Base-by-base conservation (phyloP, 1,284 basidiomycete species). In the Apiotrichum sp. region DNA sequence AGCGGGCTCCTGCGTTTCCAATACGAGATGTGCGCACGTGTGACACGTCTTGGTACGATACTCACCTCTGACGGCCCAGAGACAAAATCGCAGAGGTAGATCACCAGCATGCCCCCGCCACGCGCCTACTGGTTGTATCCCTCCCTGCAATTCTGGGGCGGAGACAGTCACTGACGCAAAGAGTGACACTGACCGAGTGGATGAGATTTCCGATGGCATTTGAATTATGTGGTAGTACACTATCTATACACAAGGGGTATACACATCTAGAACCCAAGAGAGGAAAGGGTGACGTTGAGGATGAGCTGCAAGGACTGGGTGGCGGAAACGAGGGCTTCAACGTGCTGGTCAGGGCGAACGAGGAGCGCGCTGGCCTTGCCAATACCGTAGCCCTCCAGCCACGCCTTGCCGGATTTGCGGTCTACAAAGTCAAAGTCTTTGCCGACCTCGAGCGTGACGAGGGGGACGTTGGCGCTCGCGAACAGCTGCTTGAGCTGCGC, bases 271-370 rank as follows among this genome's bases (percentile, higher is more conserved):
- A 50, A 6, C 4, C 49, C 49, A 11, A 50, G 49, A 34, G 49
- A 50, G 40, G 41, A 50, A 10, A 53, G 45, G 39, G 46, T 31
- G 52, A 38, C 32, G 35, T 47, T 46, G 9, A 52, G 29, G 32
- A 41, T 10, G 6, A 39, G 13, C 42, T 52, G 50, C 9, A 31
- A 36, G 4, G 41, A 29, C 46, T 47, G 52, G 1, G 29, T 16
- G 4, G 39, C 31, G 31, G 39, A 13, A 31, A 52, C 31, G 31
- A 60, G 47, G 32, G 45, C 52, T 46, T 53, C 54, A 36, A 65
- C 34, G 50, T 65, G 63, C 61, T 65, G 63, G 50, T 65, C 63
- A 2, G 63, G 63, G 1, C 63, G 51, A 14, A 62, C 53, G 9
- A 65, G 53, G 3, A 62, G 47, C 2, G 57, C 61, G 13, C 48